A percentile compares a stretch with the other conserved stretches of the same genome.
phyloP scores from a whole-genome alignment of 768 basidiomycete genomes.

The Lactarius psammicola region DNA sequence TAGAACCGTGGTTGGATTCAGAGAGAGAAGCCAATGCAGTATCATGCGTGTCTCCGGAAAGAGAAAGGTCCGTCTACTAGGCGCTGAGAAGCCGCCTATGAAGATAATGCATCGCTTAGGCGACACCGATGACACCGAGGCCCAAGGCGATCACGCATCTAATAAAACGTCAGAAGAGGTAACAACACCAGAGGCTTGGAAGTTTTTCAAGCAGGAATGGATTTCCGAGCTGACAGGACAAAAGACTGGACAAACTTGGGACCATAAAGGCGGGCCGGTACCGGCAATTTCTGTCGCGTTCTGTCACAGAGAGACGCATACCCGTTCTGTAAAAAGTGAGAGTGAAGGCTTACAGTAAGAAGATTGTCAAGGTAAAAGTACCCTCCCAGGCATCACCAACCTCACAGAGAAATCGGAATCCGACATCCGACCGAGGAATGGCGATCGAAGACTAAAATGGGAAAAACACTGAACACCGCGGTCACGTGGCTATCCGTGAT shows the following conservation, averaged over 20 bases:
- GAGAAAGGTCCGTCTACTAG: neutral
- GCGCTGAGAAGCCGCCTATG: neutral
- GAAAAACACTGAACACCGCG: neutral
- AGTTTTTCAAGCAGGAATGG: neutral
- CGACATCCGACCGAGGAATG: constrained; percentile 7
- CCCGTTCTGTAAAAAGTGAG: neutral
- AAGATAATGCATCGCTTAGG: neutral
- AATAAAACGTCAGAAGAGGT: neutral
- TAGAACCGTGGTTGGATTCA: neutral
- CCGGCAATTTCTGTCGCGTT: neutral
- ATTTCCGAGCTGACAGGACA: neutral
- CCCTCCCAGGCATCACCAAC: neutral
- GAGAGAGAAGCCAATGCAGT: neutral
- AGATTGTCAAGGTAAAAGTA: neutral
- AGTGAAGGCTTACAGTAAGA: neutral
- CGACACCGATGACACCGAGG: neutral
- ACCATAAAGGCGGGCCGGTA: neutral
- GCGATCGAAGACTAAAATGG: neutral
- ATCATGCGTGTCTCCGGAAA: constrained; percentile 12
- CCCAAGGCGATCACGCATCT: neutral
- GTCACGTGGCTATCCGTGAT: neutral
- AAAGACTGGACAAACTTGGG: neutral
- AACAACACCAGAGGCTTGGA: neutral
- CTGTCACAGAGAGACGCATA: neutral
- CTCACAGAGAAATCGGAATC: neutral